Percentiles rank a stretch among this genome's conserved stretches.
Evolutionary conservation across 192 early-diverging fungal genomes (phyloP).

Genomic region (Coemansia sp.): DNA sequence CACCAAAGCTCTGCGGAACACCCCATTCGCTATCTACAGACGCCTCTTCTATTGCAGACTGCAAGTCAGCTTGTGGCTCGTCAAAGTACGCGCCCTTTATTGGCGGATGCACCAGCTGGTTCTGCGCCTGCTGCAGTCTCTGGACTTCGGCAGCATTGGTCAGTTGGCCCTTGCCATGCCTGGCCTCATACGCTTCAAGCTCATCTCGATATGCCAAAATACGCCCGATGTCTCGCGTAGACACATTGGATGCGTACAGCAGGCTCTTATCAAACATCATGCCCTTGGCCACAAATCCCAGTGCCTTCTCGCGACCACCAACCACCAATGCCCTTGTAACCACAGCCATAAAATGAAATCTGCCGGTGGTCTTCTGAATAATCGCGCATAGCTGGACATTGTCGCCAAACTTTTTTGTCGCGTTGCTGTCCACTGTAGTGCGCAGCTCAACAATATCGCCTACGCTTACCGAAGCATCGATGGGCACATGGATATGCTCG

Average conservation of each 20-base stretch:
- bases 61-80: neutral
- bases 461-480: conserved; percentile 25
- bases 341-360: conserved; percentile 39
- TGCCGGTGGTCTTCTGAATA: conserved; percentile 37
- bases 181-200: conserved; percentile 23
- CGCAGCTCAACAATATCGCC: conserved; percentile 49
- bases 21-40: neutral
- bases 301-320: conserved; percentile 20
- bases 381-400: conserved; percentile 9
- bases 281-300: conserved; percentile 46
- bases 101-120: conserved; percentile 6
- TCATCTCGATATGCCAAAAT: conserved; percentile 20
- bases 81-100: neutral
- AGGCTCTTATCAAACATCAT: conserved; percentile 35
- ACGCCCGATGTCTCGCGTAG: conserved; percentile 6
- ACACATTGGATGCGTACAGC: conserved; percentile 23
- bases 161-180: conserved; percentile 25
- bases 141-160: conserved; percentile 2
- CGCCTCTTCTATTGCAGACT: conserved; percentile 3
- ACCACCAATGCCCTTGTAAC: neutral
- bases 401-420: neutral
- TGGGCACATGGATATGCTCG: conserved; percentile 25
- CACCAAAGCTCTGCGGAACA: neutral
- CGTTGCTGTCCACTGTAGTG: neutral
- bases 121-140: conserved; percentile 16